Percentiles rank a stretch among this genome's conserved stretches.
These are phyloP conservation scores for Wickerhamomyces ciferrii DNA, from an alignment of 805 yeast genomes.

Conservation along the genomic window DNA sequence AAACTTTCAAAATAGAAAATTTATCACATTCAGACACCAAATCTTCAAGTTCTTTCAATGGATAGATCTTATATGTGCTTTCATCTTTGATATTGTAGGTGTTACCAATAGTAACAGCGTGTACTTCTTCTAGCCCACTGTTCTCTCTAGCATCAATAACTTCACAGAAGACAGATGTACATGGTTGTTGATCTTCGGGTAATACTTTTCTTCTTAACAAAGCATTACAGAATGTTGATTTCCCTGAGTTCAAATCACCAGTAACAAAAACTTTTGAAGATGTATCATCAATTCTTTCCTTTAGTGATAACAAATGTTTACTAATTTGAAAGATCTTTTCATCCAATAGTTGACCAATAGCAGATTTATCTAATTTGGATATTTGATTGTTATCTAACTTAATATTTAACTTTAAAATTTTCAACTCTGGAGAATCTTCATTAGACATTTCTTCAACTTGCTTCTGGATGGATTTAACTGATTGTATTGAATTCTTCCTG, in stretches of 20 bases:
- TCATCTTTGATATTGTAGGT: constrained; percentile 43
- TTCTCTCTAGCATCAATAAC: constrained; percentile 81
- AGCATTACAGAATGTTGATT: constrained; percentile 93
- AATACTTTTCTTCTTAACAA: constrained; percentile 67
- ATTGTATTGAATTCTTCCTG: constrained; percentile 31
- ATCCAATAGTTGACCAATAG: constrained; percentile 65
- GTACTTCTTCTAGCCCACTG: constrained; percentile 79
- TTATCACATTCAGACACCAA: constrained; percentile 71
- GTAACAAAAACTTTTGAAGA: constrained; percentile 93
- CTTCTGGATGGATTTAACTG: constrained; percentile 12
- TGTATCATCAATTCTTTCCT: constrained; percentile 84
- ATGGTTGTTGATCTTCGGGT: constrained; percentile 98
- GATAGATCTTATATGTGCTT: constrained; percentile 54
- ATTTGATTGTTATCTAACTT: constrained; percentile 45
- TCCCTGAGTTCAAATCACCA: constrained; percentile 96
- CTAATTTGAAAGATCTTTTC: constrained; percentile 60
- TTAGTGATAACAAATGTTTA: constrained; percentile 64
- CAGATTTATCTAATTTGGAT: constrained; percentile 57
- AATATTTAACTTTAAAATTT: constrained; percentile 57
- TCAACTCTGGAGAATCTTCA: constrained; percentile 36
- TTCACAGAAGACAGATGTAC: constrained; percentile 95
- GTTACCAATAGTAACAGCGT: constrained; percentile 67
- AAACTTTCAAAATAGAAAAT: constrained; percentile 72
- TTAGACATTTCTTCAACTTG: constrained; percentile 13
- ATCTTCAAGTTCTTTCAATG: constrained; percentile 52